Conservation (phyloP, 2,329 filamentous ascomycete genomes). For the Grosmannia clavigera region DNA sequence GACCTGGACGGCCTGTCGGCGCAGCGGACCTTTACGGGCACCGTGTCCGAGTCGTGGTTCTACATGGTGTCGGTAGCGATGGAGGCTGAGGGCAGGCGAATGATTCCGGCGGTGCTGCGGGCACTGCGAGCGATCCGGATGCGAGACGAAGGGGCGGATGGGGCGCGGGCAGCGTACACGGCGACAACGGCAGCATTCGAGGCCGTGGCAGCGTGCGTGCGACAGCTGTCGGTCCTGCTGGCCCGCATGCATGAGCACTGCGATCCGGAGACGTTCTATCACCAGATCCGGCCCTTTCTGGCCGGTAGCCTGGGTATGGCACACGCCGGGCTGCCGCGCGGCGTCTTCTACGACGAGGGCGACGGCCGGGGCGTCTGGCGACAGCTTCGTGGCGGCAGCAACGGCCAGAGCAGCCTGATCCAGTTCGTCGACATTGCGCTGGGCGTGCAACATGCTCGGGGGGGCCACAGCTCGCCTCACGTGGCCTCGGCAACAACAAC, state of each 20-base stretch:
- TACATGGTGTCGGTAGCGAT: constrained; percentile 81
- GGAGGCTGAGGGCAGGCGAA: constrained; percentile 64
- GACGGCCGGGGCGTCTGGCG: constrained; percentile 54
- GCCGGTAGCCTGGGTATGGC: constrained; percentile 91
- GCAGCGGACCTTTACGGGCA: constrained; percentile 77
- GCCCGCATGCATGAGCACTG: constrained; percentile 83
- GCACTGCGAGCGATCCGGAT: constrained; percentile 58
- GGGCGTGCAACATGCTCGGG: constrained; percentile 59
- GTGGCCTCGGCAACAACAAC: no score
- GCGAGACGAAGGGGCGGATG: constrained; percentile 42
- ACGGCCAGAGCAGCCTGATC: constrained; percentile 84
- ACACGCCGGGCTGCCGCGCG: constrained; percentile 67
- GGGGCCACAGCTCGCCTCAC: constrained; percentile 19
- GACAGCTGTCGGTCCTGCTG: constrained; percentile 54
- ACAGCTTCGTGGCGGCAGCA: constrained; percentile 79
- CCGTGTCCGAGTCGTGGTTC: constrained; percentile 88
- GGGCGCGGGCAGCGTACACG: constrained; percentile 17
- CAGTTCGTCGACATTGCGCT: constrained; percentile 87
- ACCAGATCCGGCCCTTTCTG: constrained; percentile 75
- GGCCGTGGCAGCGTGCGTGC: constrained; percentile 52
- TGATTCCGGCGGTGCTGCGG: constrained; percentile 64
- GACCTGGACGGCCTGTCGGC: constrained; percentile 54
- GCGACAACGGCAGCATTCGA: constrained; percentile 36
- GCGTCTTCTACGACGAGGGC: constrained; percentile 73
- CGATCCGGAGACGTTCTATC: constrained; percentile 78